A percentile compares a stretch with the other conserved stretches of the same genome.
Evolutionary conservation across 768 basidiomycete genomes (phyloP).

Genomic region (Amanita pseudoporphyria): DNA sequence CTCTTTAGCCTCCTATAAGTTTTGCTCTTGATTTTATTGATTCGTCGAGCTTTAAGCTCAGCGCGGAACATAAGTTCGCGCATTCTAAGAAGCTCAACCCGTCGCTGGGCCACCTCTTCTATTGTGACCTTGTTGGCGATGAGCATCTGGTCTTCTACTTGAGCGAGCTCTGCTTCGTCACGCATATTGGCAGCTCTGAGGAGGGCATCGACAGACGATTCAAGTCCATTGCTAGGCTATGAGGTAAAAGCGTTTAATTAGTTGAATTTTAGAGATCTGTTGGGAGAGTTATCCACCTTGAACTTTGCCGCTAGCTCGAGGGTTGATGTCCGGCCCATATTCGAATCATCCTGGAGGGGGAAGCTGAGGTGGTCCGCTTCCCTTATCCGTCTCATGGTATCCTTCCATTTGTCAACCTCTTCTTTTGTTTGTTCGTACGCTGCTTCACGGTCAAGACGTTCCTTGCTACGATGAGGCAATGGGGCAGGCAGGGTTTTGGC

Average conservation of each 20-base stretch:
- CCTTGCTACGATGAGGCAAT: slow-evolving; percentile 77
- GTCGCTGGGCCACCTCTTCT: slow-evolving; percentile 78
- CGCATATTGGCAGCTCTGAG: slow-evolving; percentile 75
- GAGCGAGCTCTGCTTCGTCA: slow-evolving; percentile 58
- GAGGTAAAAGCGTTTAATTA: neutral
- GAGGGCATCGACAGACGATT: slow-evolving; percentile 75
- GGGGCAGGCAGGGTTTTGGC: slow-evolving; percentile 70
- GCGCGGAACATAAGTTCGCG: slow-evolving; percentile 92
- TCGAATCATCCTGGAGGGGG: slow-evolving; percentile 59
- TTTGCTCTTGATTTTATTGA: slow-evolving; percentile 95
- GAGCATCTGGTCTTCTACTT: slow-evolving; percentile 66
- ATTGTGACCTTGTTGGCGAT: slow-evolving; percentile 73
- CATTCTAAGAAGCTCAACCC: slow-evolving; percentile 76
- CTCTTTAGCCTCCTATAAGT: slow-evolving; percentile 79
- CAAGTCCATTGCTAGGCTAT: slow-evolving; percentile 78
- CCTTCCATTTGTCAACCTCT: slow-evolving; percentile 91
- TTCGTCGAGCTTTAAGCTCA: slow-evolving; percentile 80
- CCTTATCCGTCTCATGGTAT: slow-evolving; percentile 84
- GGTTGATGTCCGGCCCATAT: slow-evolving; percentile 46
- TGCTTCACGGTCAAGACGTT: slow-evolving; percentile 85
- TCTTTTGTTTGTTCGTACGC: slow-evolving; percentile 90
- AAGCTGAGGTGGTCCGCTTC: slow-evolving; percentile 90
- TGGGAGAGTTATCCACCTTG: slow-evolving; percentile 38
- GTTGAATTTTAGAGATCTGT: neutral
- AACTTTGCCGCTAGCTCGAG: slow-evolving; percentile 77